Percentiles rank a stretch among this genome's conserved stretches.
Conservation (phyloP, 306 rosid species). For the Urtica urens region DNA sequence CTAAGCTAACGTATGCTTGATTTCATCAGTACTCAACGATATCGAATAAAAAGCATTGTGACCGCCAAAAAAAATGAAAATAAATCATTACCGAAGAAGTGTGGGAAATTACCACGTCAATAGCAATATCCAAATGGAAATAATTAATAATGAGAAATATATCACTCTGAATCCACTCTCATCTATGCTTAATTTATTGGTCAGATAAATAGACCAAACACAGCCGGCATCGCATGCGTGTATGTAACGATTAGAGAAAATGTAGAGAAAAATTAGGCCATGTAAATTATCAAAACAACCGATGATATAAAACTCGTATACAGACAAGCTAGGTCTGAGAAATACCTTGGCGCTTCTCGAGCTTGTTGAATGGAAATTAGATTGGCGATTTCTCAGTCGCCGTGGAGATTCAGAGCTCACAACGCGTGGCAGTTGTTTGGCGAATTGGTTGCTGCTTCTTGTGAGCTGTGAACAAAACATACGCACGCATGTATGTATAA, state of each 20-base stretch:
- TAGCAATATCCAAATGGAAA: too few relatives aligned
- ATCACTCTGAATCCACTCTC: too few relatives aligned
- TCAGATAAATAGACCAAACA: too few relatives aligned
- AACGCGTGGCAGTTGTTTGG: slow-evolving; percentile 17
- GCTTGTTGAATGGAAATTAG: slow-evolving; percentile 21
- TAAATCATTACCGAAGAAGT: not conserved
- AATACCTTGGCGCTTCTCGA: slow-evolving; percentile 32
- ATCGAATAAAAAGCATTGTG: too few relatives aligned
- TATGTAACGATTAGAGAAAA: not conserved
- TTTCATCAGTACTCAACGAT: not conserved
- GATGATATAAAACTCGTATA: too few relatives aligned
- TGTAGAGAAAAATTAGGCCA: too few relatives aligned
- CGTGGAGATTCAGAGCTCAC: slow-evolving; percentile 24
- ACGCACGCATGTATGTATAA: not conserved
- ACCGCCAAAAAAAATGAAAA: not conserved
- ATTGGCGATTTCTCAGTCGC: slow-evolving; percentile 16
- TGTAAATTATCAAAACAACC: too few relatives aligned
- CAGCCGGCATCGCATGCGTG: too few relatives aligned
- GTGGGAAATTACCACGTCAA: too few relatives aligned
- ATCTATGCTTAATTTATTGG: too few relatives aligned
- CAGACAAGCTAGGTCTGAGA: not conserved
- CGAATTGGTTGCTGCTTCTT: slow-evolving; percentile 22
- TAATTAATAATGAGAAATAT: too few relatives aligned
- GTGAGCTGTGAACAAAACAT: slow-evolving; percentile 20
- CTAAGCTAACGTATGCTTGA: not conserved